Percentiles rank a stretch among this genome's conserved stretches.
These are phyloP conservation scores for Entoloma clypeatum DNA, from an alignment of 1,284 basidiomycete genomes.

Conservation along the genomic window DNA sequence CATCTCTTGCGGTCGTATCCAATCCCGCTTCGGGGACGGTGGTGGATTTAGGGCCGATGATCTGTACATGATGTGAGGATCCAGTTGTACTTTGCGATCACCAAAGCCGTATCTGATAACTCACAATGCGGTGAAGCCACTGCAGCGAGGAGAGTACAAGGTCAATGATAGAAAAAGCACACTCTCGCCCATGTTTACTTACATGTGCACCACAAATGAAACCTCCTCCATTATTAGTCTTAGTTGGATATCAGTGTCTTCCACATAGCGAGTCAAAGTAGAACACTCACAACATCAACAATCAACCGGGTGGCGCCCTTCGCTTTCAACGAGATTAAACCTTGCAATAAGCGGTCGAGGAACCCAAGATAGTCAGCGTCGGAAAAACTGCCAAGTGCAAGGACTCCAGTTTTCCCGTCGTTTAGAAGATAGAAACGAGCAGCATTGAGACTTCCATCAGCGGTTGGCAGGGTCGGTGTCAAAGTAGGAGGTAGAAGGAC, in stretches of 20 bases:
- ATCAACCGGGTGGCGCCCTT: conserved; percentile 50
- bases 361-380: conserved; percentile 41
- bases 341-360: conserved; percentile 42
- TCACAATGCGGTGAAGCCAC: conserved; percentile 62
- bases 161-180: conserved; percentile 6
- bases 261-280: neutral
- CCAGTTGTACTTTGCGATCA: too few relatives aligned
- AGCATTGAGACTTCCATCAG: conserved; percentile 45
- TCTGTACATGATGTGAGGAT: conserved; percentile 37
- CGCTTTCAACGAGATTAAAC: conserved; percentile 45
- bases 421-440: conserved; percentile 54
- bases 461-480: conserved; percentile 36
- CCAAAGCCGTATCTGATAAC: too few relatives aligned
- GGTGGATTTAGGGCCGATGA: conserved; percentile 50
- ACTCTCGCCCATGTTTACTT: conserved; percentile 21
- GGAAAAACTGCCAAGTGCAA: conserved; percentile 58
- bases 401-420: conserved; percentile 53
- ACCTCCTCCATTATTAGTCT: conserved; percentile 62
- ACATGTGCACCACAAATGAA: conserved; percentile 61
- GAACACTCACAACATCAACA: conserved; percentile 49
- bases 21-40: conserved; percentile 57
- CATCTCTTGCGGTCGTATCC: conserved; percentile 51
- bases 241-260: conserved; percentile 1
- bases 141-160: conserved; percentile 20
- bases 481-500: conserved; percentile 47